Conservation (phyloP, 1,284 basidiomycete genomes). For the Ustilago lituana region DNA sequence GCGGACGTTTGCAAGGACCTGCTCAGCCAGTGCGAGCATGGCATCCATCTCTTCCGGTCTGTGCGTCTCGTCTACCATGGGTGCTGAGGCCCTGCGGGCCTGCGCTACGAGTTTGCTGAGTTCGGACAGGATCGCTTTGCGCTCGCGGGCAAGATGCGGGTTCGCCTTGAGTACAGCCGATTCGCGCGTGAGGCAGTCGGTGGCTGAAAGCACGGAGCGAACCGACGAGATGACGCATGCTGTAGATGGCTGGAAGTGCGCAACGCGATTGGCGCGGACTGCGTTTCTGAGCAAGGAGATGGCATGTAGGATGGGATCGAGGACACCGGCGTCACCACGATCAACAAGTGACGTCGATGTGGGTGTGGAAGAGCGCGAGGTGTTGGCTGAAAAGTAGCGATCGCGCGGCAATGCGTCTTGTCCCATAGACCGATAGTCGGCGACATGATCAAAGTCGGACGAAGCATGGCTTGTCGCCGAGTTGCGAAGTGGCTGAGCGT, state of each 20-base stretch:
- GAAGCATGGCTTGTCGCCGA: slow-evolving; percentile 16
- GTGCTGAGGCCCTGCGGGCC: slow-evolving; percentile 76
- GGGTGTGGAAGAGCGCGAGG: slow-evolving; percentile 48
- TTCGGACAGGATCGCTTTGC: slow-evolving; percentile 82
- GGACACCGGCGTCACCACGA: slow-evolving; percentile 39
- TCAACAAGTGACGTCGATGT: slow-evolving; percentile 29
- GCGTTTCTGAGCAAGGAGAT: slow-evolving; percentile 85
- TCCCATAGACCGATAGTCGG: slow-evolving; percentile 10
- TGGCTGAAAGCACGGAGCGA: slow-evolving; percentile 83
- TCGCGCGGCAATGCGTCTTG: slow-evolving; percentile 10
- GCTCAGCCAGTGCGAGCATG: slow-evolving; percentile 69
- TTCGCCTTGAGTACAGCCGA: slow-evolving; percentile 77
- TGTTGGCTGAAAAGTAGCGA: slow-evolving; percentile 32
- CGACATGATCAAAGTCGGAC: slow-evolving; percentile 23
- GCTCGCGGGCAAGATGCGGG: slow-evolving; percentile 77
- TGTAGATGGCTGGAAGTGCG: slow-evolving; percentile 76
- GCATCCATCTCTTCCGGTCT: slow-evolving; percentile 66
- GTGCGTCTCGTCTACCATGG: slow-evolving; percentile 46
- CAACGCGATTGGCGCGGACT: slow-evolving; percentile 78
- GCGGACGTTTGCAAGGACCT: slow-evolving; percentile 70
- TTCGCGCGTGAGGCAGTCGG: slow-evolving; percentile 86
- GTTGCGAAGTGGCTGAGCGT: slow-evolving; percentile 10
- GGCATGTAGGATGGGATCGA: slow-evolving; percentile 77
- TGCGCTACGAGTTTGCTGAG: slow-evolving; percentile 85
- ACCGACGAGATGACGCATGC: slow-evolving; percentile 91